Percentiles rank a stretch among this genome's conserved stretches.
phyloP scores from a whole-genome alignment of 1,284 basidiomycete genomes.

The Sphagnurus paluster region DNA sequence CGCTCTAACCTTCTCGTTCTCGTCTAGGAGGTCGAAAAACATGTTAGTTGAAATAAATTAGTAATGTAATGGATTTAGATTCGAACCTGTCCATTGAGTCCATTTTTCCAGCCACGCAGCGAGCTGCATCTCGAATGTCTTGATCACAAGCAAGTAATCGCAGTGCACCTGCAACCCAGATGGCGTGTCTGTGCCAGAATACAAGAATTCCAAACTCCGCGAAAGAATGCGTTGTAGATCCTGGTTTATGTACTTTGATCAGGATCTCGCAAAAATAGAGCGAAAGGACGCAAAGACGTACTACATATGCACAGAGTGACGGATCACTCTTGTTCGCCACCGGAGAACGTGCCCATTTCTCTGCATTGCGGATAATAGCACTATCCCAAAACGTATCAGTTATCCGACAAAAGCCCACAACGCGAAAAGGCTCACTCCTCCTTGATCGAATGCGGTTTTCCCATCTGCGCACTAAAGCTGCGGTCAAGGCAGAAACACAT shows the following conservation, averaged over 20 bases:
- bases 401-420: not conserved
- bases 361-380: conserved; percentile 85
- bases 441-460: conserved; percentile 83
- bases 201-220: conserved; percentile 86
- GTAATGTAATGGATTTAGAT: conserved; percentile 16
- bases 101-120: conserved; percentile 69
- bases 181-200: conserved; percentile 78
- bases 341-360: conserved; percentile 69
- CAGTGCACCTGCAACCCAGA: conserved; percentile 87
- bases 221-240: conserved; percentile 88
- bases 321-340: conserved; percentile 63
- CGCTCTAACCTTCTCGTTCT: conserved; percentile 30
- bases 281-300: conserved; percentile 36
- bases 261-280: not conserved
- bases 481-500: conserved; percentile 90
- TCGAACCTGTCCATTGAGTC: conserved; percentile 37
- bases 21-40: conserved; percentile 25
- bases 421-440: conserved; percentile 66
- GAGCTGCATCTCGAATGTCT: conserved; percentile 83
- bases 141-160: conserved; percentile 84
- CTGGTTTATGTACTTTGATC: conserved; percentile 33
- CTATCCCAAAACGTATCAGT: conserved; percentile 39
- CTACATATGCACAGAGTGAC: conserved; percentile 68
- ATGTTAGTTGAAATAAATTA: conserved; percentile 4
- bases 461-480: conserved; percentile 91